These are phyloP conservation scores for Dothistroma septosporum DNA, from an alignment of 2,329 filamentous ascomycete species.

Conservation along the genomic window DNA sequence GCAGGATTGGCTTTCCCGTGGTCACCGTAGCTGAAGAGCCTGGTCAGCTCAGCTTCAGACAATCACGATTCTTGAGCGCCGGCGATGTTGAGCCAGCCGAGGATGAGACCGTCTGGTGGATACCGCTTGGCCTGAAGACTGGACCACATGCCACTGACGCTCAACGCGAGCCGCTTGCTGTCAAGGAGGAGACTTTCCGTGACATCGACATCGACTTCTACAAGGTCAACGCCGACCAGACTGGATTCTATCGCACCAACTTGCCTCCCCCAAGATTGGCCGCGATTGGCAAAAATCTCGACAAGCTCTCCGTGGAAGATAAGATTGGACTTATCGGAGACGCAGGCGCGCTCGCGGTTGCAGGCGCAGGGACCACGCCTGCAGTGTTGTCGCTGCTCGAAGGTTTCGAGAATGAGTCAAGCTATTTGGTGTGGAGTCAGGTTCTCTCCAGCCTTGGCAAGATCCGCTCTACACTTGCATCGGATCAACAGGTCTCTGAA, in stretches of 20 bases:
- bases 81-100: slow-evolving; percentile 90
- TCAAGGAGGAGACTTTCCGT: slow-evolving; percentile 71
- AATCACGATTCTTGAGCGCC: slow-evolving; percentile 84
- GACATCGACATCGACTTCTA: slow-evolving; percentile 79
- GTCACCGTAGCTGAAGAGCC: slow-evolving; percentile 80
- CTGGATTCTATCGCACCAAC: slow-evolving; percentile 88
- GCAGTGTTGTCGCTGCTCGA: slow-evolving; percentile 79
- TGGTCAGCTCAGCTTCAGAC: slow-evolving; percentile 75
- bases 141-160: slow-evolving; percentile 62
- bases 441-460: slow-evolving; percentile 71
- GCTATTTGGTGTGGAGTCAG: slow-evolving; percentile 86
- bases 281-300: slow-evolving; percentile 72
- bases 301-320: slow-evolving; percentile 75
- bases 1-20: slow-evolving; percentile 90
- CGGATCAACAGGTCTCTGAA: slow-evolving; percentile 65
- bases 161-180: slow-evolving; percentile 63
- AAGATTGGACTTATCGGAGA: slow-evolving; percentile 91
- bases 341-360: slow-evolving; percentile 80
- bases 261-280: slow-evolving; percentile 80
- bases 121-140: slow-evolving; percentile 80
- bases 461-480: slow-evolving; percentile 79
- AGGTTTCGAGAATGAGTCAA: slow-evolving; percentile 75
- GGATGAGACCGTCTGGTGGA: slow-evolving; percentile 91
- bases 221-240: slow-evolving; percentile 86
- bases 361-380: slow-evolving; percentile 77